A percentile compares a stretch with the other conserved stretches of the same genome.
phyloP scores from a whole-genome alignment of 148 eudicot genomes.

The Simmondsia chinensis region DNA sequence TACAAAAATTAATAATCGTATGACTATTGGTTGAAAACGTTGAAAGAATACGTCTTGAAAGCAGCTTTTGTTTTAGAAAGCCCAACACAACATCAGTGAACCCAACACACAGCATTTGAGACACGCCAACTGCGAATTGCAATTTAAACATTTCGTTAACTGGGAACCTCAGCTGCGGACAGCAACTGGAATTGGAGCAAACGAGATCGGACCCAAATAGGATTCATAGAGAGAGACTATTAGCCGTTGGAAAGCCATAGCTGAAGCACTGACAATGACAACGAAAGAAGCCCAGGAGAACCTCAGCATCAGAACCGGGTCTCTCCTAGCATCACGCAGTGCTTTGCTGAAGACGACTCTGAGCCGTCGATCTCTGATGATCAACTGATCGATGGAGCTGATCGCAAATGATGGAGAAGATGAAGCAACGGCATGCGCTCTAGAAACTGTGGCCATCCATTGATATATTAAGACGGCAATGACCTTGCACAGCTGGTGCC shows the following conservation, averaged over 20 bases:
- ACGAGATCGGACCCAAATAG: conserved; percentile 30
- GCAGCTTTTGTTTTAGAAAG: too few species aligned
- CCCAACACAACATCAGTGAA: too few species aligned
- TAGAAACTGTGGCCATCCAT: conserved; percentile 37
- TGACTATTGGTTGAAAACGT: too few species aligned
- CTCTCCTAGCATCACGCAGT: conserved; percentile 49
- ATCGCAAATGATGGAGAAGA: conserved; percentile 17
- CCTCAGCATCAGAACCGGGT: conserved; percentile 44
- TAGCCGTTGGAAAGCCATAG: conserved; percentile 56
- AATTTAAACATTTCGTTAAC: too few species aligned
- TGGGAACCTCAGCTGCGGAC: conserved; percentile 17
- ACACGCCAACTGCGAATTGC: too few species aligned
- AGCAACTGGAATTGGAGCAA: conserved; percentile 34
- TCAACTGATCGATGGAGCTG: conserved; percentile 27
- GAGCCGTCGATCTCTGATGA: conserved; percentile 61
- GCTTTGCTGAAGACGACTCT: conserved; percentile 54
- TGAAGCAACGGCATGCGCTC: conserved; percentile 11
- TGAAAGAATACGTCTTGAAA: too few species aligned
- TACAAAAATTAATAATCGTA: too few species aligned
- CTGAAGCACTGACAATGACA: conserved; percentile 41
- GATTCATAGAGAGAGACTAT: conserved; percentile 36
- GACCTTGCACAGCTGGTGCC: conserved; percentile 49
- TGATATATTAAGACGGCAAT: conserved; percentile 53
- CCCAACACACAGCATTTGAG: too few species aligned
- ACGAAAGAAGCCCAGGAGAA: conserved; percentile 38